Evolutionary conservation across 495 filamentous ascomycete species (phyloP), one percentile per base, ranked within the genome.

Genomic region (Hyphodiscus hymeniophilus): DNA sequence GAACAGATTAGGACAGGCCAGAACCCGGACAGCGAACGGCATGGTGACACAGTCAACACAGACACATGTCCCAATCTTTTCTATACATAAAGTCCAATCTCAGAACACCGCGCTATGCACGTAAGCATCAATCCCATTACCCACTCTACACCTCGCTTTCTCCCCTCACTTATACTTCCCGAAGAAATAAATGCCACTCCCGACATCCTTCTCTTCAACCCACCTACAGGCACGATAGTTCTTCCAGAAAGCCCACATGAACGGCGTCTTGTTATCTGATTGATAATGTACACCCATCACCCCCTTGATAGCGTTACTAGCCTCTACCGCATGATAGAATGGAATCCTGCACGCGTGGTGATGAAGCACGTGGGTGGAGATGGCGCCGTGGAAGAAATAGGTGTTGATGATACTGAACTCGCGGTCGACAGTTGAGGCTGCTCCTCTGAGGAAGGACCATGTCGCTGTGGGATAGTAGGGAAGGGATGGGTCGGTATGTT

Each of bases 241-340:
- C 18, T 45, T 68, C 68, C 68, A 78, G 41, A 76, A 41, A 18
- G 66, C 61, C 43, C 64, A 56, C 34, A 74, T 17, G 32, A 67
- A 63, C 16, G 71, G 70, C 33, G 61, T 70, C 43, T 65, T 44
- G 42, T 66, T 74, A 53, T 77, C 63, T 24, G 69, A 60, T 42
- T 71, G 69, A 59, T 85, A 84, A 62, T 80, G 72, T 24, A 71
- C 61, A 42, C 81, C 81, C 61, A 85, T 77, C 42, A 82, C 70
- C 5, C 69, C 68, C 58, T 76, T 72, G 54, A 84, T 75, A 28
- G 78, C 77, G 31, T 76, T 66, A 21, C 77, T 75, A n/a, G 81
- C 80, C 64, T 83, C 78, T 38, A 81, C 79, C 42, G 80, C 79
- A 45, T 82, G 66, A 66, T 84, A 84, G 63, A 84, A 83, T n/a